Base-by-base conservation (phyloP, 2,329 filamentous ascomycete genomes). In the Alternaria arbusti region DNA sequence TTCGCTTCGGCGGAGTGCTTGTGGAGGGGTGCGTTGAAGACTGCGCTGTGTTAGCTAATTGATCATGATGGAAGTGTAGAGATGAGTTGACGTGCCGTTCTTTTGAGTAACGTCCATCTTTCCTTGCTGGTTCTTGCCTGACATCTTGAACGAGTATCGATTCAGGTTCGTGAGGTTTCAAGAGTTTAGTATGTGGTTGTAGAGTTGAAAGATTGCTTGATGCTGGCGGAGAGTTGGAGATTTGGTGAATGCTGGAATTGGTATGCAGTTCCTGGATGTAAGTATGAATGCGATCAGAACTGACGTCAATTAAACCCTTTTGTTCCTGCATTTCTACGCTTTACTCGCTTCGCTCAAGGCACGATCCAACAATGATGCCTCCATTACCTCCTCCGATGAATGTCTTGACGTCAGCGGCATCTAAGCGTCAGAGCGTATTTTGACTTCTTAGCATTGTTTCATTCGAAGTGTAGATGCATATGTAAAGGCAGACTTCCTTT, bases 21-120 rank as follows among this genome's bases (percentile, higher is more conserved):
- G 60, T 72, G 65, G 13, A 75, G 72, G 26, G 73, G 74, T 2
- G 70, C 70, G 26, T 70, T 59, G 64, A 73, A 47, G 46, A 76
- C 74, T 76, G 36, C 7, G 4, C 1, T 22, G 10, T 28, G 30
- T 55, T 66, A 54, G 57, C 12, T 46, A 40, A 12, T 28, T 12
- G 20, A 11, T 12, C 1, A 30, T 9, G 12, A 15, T 32, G 6
- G 17, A 1, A 36, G 22, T 46, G 15, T 12, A 9, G 10, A 40
- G 26, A 40, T 4, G 32, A 3, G 17, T 30, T 12, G 13, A n/a
- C 47, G 4, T 61, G 71, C 74, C 73, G 17, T 75, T 76, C 49
- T 73, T 74, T 32, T 74, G 70, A 32, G 61, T 74, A 10, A 76
- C 73, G 50, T 75, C 72, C 43, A 72, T 72, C 7, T 57, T 54